A percentile compares a stretch with the other conserved stretches of the same genome.
Conservation (phyloP, 805 yeast species). For the Lipomyces yamanashiensis region DNA sequence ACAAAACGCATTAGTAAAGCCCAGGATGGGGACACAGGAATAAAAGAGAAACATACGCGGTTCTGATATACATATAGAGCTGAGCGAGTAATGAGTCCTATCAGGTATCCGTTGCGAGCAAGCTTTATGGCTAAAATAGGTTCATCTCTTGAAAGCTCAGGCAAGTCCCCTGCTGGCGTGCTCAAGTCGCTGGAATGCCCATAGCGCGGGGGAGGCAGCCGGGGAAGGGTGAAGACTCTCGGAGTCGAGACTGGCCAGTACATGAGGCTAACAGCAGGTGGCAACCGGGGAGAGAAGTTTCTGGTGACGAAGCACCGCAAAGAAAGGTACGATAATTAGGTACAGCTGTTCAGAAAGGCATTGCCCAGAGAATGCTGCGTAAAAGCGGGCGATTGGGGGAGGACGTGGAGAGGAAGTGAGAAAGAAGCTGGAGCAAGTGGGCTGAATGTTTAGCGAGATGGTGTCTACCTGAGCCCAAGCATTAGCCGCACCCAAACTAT, state of each 20-base stretch:
- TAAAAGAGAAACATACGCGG: conserved; percentile 31
- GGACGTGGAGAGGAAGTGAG: no score
- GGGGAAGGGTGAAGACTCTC: conserved; percentile 40
- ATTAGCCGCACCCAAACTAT: no score
- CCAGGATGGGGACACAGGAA: neutral
- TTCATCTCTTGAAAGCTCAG: conserved; percentile 37
- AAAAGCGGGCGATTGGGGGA: no score
- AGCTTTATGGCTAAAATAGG: conserved; percentile 45
- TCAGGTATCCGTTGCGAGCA: conserved; percentile 43
- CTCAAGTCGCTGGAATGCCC: neutral
- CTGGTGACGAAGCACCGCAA: neutral
- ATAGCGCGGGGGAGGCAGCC: conserved; percentile 17
- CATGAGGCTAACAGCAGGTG: conserved; percentile 33
- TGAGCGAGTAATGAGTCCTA: conserved; percentile 47
- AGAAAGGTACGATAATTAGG: neutral
- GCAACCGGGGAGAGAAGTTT: neutral
- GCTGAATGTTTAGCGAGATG: no score
- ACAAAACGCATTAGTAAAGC: neutral
- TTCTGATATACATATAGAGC: conserved; percentile 50
- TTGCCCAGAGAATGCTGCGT: neutral
- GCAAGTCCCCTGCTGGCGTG: neutral
- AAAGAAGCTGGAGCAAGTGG: no score
- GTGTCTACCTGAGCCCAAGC: no score
- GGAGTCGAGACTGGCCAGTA: conserved; percentile 46
- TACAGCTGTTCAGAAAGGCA: neutral